Evolutionary conservation across 129 eudicot genomes (phyloP).

Genomic region (Cynara cardunculus): DNA sequence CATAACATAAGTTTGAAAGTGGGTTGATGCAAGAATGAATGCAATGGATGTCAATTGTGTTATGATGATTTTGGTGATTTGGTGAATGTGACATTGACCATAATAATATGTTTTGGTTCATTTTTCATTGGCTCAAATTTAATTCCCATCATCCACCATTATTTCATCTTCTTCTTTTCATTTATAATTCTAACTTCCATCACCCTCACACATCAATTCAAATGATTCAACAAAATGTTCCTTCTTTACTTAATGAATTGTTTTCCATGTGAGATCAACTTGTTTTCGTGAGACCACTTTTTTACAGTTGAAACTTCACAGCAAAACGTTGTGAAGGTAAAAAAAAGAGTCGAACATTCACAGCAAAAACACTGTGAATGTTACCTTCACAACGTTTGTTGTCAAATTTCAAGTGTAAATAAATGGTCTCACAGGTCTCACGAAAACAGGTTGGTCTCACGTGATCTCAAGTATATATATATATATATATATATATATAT

Average conservation of each 20-base stretch:
- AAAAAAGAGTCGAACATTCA: too few species aligned
- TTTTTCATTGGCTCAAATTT: conserved; percentile 22
- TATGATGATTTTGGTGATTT: conserved; percentile 15
- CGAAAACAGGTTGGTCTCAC: too few species aligned
- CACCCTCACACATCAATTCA: conserved; percentile 12
- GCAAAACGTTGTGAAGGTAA: too few species aligned
- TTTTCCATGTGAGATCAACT: too few species aligned
- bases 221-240: neutral
- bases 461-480: too few species aligned
- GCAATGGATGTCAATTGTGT: neutral
- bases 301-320: too few species aligned
- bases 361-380: too few species aligned
- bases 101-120: conserved; percentile 13
- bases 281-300: too few species aligned
- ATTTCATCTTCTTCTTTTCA: conserved; percentile 4
- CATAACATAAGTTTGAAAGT: neutral
- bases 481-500: too few species aligned
- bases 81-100: conserved; percentile 25
- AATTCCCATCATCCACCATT: conserved; percentile 9
- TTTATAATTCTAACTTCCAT: conserved; percentile 10
- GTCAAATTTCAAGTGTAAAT: too few species aligned
- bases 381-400: too few species aligned
- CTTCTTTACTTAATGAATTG: neutral
- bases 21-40: conserved; percentile 2
- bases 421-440: too few species aligned